Base-by-base conservation (phyloP, 352 stramenopile genomes). In the Pythium insidiosum region DNA sequence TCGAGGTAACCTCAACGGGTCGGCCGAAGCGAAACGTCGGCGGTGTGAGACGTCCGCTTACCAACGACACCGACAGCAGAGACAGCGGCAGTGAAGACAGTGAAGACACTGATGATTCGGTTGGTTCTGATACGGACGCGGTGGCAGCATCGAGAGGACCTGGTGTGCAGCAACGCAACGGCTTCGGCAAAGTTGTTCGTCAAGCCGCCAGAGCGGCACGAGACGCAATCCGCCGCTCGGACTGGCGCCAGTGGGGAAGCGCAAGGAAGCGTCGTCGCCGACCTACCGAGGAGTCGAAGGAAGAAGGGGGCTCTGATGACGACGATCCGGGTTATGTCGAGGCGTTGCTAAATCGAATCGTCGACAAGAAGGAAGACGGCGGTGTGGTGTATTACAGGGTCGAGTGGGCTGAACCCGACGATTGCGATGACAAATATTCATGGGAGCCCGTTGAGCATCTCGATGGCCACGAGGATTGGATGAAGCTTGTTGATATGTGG, bases 371-470 rank as follows among this genome's bases (percentile, higher is more conserved):
- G 26, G n/a, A 38, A 19, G 40, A 47, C 12, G 42, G 31, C 7
- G 42, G 24, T 19, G 22, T 41, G 4, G 15, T 33, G 9, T 42
- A 31, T 23, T 50, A 41, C n/a, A 20, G 43, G 2, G 43, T 25
- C 2, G 43, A 50, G 23, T 50, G 43, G 30, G 31, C 22, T 28
- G 43, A 50, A 9, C 24, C 37, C 20, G 30, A 41, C 18, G 20
- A n/a, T n/a, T 23, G 33, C 5, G 43, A 50, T 18, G 36, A 42
- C 12, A 7, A n/a, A 1, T 50, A 24, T 30, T 36, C 22, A 18
- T 50, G 43, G 43, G 43, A 41, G 22, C 33, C 43, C 5, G 23
- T 22, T 22, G 43, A 41, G 22, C 38, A 47, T 20, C 41, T 47
- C 4, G 3, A n/a, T 2, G 42, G 31, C 9, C 28, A 33, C 28